phyloP scores from a whole-genome alignment of 495 filamentous ascomycete genomes.

The Trichoderma asperelloides region DNA sequence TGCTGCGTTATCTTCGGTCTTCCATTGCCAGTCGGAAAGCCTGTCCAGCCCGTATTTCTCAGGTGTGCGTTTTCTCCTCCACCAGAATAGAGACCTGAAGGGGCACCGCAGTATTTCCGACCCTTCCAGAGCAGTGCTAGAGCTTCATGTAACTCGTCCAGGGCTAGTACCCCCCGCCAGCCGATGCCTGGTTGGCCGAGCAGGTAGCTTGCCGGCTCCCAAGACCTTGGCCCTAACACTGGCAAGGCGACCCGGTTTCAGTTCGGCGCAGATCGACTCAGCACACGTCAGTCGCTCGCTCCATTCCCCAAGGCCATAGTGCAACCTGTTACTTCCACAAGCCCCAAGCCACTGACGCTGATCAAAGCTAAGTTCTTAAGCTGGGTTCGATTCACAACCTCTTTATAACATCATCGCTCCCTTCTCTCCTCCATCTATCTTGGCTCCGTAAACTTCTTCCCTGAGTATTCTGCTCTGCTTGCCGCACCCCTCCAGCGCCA shows the following conservation, averaged over 20 bases:
- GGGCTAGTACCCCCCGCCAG: background rate
- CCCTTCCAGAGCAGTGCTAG: background rate
- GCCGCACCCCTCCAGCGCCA: background rate
- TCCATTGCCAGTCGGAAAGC: background rate
- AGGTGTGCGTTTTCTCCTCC: background rate
- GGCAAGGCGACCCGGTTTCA: background rate
- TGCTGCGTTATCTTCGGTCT: background rate
- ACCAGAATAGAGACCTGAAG: background rate
- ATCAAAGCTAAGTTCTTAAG: constrained; percentile 4
- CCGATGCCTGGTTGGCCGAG: background rate
- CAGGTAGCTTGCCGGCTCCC: background rate
- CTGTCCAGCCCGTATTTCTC: background rate
- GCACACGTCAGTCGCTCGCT: background rate
- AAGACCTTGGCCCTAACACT: background rate
- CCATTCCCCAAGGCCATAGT: background rate
- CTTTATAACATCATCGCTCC: constrained; percentile 1
- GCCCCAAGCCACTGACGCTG: constrained; percentile 9
- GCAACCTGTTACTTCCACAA: constrained; percentile 5
- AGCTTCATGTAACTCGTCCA: background rate
- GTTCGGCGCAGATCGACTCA: background rate
- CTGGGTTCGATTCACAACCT: constrained; percentile 3
- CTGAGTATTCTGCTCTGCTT: background rate
- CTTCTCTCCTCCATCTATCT: background rate
- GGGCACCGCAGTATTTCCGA: background rate
- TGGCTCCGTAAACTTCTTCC: background rate